Evolutionary conservation across 768 basidiomycete species (phyloP).

Genomic region (Pleurotus platypus): DNA sequence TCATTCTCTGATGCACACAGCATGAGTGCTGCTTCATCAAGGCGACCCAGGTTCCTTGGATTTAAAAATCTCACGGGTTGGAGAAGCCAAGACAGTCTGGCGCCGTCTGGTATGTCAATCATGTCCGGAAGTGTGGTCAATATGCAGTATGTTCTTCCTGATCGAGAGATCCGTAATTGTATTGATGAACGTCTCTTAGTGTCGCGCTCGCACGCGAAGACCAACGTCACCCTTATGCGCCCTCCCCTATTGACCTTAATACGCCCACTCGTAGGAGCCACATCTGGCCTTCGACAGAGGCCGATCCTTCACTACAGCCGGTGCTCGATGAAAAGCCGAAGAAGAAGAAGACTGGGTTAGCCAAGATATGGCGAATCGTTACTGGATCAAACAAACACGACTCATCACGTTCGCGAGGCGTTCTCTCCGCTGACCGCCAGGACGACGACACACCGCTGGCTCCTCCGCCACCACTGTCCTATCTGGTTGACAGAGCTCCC

Average conservation of each 20-base stretch:
- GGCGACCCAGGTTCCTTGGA: conserved; percentile 76
- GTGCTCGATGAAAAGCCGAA: conserved; percentile 45
- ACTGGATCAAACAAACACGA: conserved; percentile 54
- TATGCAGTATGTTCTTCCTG: conserved; percentile 71
- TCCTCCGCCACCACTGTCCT: conserved; percentile 89
- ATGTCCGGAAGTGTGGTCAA: conserved; percentile 87
- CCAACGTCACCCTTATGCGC: conserved; percentile 23
- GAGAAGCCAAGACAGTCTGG: conserved; percentile 79
- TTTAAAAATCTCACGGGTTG: conserved; percentile 68
- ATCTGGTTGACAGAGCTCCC: conserved; percentile 70
- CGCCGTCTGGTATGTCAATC: conserved; percentile 75
- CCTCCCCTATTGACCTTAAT: conserved; percentile 32
- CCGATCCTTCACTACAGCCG: conserved; percentile 12
- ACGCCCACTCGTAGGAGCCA: conserved; percentile 44
- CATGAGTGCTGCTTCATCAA: conserved; percentile 61
- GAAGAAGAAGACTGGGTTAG: conserved; percentile 76
- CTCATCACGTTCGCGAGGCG: conserved; percentile 20
- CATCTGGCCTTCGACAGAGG: conserved; percentile 43
- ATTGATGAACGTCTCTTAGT: conserved; percentile 32
- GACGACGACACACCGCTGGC: conserved; percentile 79
- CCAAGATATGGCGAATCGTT: conserved; percentile 79
- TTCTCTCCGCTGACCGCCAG: conserved; percentile 33
- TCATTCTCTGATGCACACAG: conserved; percentile 82
- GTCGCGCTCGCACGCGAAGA: conserved; percentile 75
- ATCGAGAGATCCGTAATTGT: conserved; percentile 7